Evolutionary conservation across 352 stramenopile species (phyloP).

Genomic region (Globisporangium yorkense): DNA sequence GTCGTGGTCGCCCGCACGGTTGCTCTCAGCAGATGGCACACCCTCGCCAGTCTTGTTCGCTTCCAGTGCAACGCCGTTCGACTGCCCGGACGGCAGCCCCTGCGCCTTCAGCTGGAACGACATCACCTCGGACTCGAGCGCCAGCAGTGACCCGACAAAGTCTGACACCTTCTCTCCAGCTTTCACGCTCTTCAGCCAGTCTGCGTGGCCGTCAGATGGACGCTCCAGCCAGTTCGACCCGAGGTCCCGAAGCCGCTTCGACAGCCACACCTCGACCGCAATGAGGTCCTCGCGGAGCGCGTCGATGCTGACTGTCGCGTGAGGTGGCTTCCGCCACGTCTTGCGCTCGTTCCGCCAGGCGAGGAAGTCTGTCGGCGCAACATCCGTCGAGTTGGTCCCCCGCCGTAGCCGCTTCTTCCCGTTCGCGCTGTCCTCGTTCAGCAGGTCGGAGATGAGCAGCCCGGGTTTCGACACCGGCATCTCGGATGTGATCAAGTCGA

Average conservation of each 20-base stretch:
- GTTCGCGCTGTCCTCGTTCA: conserved; percentile 48
- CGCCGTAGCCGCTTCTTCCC: conserved; percentile 40
- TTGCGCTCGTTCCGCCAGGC: conserved; percentile 57
- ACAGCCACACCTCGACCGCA: conserved; percentile 54
- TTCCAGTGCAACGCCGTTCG: neutral
- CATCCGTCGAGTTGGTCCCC: conserved; percentile 28
- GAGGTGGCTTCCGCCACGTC: conserved; percentile 41
- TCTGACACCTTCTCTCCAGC: conserved; percentile 24
- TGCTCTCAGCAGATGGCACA: neutral
- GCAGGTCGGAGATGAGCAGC: conserved; percentile 65
- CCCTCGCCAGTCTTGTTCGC: neutral
- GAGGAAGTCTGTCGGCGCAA: conserved; percentile 27
- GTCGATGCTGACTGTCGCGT: conserved; percentile 33
- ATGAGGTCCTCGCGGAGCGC: conserved; percentile 54
- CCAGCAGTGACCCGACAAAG: conserved; percentile 38
- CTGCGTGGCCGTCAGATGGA: conserved; percentile 18
- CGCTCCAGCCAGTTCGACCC: conserved; percentile 62
- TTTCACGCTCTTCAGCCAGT: conserved; percentile 51
- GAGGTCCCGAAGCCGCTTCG: conserved; percentile 49
- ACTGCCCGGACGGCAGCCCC: neutral
- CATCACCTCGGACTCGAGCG: conserved; percentile 63
- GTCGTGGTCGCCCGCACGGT: conserved; percentile 29
- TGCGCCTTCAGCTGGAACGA: conserved; percentile 35
- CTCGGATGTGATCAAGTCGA: conserved; percentile 45
- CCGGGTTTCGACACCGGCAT: conserved; percentile 73